Evolutionary conservation across 495 filamentous ascomycete species (phyloP).

Genomic region (Penicillium chermesinum): DNA sequence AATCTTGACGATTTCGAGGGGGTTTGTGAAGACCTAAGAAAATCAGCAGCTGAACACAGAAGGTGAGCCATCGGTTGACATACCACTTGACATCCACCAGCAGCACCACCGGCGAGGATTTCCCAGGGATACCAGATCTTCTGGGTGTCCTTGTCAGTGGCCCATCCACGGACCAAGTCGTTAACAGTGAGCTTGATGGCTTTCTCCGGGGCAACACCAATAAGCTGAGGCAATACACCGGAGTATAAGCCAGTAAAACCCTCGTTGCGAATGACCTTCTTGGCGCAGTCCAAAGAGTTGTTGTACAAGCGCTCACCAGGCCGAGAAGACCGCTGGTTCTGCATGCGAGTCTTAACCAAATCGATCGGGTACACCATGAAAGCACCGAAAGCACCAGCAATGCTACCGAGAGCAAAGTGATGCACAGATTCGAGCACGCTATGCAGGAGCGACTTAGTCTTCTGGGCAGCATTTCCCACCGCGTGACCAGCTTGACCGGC

Average conservation of each 20-base stretch:
- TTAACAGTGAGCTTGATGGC: slow-evolving; percentile 99
- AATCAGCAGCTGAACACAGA: not conserved
- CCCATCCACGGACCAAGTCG: slow-evolving; percentile 75
- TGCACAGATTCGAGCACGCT: slow-evolving; percentile 72
- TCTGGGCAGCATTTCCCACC: slow-evolving; percentile 42
- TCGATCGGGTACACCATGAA: slow-evolving; percentile 99
- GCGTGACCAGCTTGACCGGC: slow-evolving; percentile 33
- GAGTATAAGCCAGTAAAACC: slow-evolving; percentile 87
- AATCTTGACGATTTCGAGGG: slow-evolving; percentile 98
- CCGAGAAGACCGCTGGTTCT: slow-evolving; percentile 80
- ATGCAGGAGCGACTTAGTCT: slow-evolving; percentile 53
- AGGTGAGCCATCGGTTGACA: slow-evolving; percentile 29
- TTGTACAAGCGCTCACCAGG: slow-evolving; percentile 89
- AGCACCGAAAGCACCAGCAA: slow-evolving; percentile 93
- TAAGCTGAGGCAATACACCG: slow-evolving; percentile 87
- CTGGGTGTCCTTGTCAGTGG: slow-evolving; percentile 70
- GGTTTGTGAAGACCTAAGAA: slow-evolving; percentile 84
- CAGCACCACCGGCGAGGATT: slow-evolving; percentile 81
- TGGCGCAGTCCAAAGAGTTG: slow-evolving; percentile 90
- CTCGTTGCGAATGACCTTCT: slow-evolving; percentile 89
- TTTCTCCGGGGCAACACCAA: slow-evolving; percentile 97
- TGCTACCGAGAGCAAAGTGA: slow-evolving; percentile 80
- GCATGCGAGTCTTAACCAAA: slow-evolving; percentile 97
- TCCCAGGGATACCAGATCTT: slow-evolving; percentile 69
- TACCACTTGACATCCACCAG: slow-evolving; percentile 95